These are phyloP conservation scores for Plasmodium berghei DNA, from an alignment of 169 alveolate genomes.

Conservation along the genomic window DNA sequence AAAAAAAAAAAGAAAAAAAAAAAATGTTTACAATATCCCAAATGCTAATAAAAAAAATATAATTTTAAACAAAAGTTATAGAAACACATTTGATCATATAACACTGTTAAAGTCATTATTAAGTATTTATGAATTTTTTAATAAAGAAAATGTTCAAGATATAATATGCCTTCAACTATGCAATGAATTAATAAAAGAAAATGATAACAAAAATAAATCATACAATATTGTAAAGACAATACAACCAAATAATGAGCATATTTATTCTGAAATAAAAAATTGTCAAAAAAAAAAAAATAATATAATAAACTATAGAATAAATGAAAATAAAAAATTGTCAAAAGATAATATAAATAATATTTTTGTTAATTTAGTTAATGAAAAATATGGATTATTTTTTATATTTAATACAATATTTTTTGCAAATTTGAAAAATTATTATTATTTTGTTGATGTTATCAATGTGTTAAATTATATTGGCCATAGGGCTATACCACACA, in stretches of 20 bases:
- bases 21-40: constrained; percentile 15
- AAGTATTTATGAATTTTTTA: constrained; percentile 49
- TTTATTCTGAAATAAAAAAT: background rate
- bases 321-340: constrained; percentile 17
- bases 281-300: background rate
- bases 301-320: constrained; percentile 14
- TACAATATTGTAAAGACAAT: background rate
- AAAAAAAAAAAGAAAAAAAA: constrained; percentile 6
- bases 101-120: constrained; percentile 32
- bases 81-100: constrained; percentile 22
- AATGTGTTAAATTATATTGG: constrained; percentile 70
- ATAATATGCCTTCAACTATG: background rate
- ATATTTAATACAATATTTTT: constrained; percentile 42
- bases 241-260: background rate
- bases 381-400: constrained; percentile 61
- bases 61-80: background rate
- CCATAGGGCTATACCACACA: too few relatives aligned
- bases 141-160: constrained; percentile 4
- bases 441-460: constrained; percentile 51
- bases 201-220: background rate
- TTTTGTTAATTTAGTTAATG: constrained; percentile 42
- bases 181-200: background rate
- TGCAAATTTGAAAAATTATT: constrained; percentile 60
- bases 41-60: background rate
- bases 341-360: constrained; percentile 18